These are phyloP conservation scores for Corinectria fuckeliana DNA, from an alignment of 2,329 filamentous ascomycete genomes.

Conservation along the genomic window DNA sequence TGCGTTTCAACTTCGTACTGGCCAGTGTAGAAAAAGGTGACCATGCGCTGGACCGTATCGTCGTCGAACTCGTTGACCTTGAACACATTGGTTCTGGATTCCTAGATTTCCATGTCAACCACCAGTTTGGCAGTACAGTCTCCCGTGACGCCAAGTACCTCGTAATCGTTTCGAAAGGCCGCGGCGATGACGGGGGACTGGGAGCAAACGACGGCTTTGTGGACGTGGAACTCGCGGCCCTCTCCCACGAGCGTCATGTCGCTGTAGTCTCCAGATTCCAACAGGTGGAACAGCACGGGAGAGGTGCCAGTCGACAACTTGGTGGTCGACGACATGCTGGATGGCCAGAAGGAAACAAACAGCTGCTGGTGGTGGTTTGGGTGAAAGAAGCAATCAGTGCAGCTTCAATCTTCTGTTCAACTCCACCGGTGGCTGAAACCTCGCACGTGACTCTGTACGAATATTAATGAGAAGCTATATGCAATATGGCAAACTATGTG, in stretches of 20 bases:
- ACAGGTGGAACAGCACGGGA: neutral
- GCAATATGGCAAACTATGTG: too few species aligned
- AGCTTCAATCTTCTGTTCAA: too few species aligned
- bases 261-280: neutral
- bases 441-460: too few species aligned
- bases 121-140: neutral
- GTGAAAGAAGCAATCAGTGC: too few species aligned
- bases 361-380: too few species aligned
- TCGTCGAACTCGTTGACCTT: neutral
- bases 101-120: neutral
- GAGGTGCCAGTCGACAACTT: neutral
- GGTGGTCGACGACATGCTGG: too few species aligned
- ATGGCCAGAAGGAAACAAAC: too few species aligned
- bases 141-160: neutral
- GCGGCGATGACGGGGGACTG: slow-evolving; percentile 1
- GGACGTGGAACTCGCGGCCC: neutral
- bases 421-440: too few species aligned
- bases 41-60: neutral
- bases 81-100: neutral
- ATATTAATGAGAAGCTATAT: too few species aligned
- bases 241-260: neutral
- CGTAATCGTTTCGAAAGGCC: neutral
- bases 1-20: neutral
- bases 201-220: slow-evolving; percentile 2
- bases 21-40: neutral